A percentile compares a stretch with the other conserved stretches of the same genome.
Conservation (phyloP, 345 rosid species). For the Nephelium lappaceum region DNA sequence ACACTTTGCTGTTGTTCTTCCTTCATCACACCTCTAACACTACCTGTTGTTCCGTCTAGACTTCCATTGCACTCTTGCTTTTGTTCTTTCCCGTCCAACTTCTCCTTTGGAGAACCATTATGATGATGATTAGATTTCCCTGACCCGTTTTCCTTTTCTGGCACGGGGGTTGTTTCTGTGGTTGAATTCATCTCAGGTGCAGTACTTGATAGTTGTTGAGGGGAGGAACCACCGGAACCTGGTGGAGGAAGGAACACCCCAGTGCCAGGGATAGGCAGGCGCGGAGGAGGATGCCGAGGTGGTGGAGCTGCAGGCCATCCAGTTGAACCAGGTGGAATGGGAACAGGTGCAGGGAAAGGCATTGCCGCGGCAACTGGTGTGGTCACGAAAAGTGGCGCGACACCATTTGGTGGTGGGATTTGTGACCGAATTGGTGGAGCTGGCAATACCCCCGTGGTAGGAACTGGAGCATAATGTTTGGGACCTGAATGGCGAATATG, state of each 20-base stretch:
- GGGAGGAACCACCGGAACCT: slow-evolving; percentile 50
- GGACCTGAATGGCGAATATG: slow-evolving; percentile 55
- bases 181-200: slow-evolving; percentile 25
- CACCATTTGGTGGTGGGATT: slow-evolving; percentile 58
- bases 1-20: slow-evolving; percentile 36
- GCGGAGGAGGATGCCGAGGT: slow-evolving; percentile 58
- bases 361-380: slow-evolving; percentile 53
- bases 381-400: slow-evolving; percentile 51
- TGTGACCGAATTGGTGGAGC: slow-evolving; percentile 58
- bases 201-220: slow-evolving; percentile 26
- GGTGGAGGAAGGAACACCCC: slow-evolving; percentile 95
- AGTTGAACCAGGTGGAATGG: slow-evolving; percentile 56
- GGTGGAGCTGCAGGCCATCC: slow-evolving; percentile 71
- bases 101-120: slow-evolving; percentile 28
- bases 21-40: slow-evolving; percentile 16
- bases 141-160: slow-evolving; percentile 35
- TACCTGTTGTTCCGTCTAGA: slow-evolving; percentile 22
- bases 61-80: slow-evolving; percentile 47
- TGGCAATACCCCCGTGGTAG: slow-evolving; percentile 50
- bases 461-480: slow-evolving; percentile 56
- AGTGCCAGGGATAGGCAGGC: slow-evolving; percentile 76
- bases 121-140: slow-evolving; percentile 28
- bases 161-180: slow-evolving; percentile 23
- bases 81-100: slow-evolving; percentile 24
- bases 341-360: slow-evolving; percentile 62